Conservation (phyloP, 257 asterid species). For the Orobanche coerulescens region DNA sequence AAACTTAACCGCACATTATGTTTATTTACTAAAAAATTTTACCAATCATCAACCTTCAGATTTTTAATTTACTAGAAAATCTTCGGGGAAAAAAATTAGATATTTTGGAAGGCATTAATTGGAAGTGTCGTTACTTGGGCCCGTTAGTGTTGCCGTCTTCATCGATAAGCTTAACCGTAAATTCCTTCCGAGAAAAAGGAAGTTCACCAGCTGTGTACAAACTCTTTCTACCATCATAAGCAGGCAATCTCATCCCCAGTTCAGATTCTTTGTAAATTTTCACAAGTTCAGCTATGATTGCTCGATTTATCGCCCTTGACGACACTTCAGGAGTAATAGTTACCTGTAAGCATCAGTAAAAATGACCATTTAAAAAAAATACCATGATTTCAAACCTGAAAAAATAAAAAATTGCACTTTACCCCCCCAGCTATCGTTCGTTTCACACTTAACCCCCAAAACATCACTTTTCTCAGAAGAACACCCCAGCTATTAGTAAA, state of each 20-base stretch:
- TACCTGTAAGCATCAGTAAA: conserved; percentile 44
- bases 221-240: conserved; percentile 91
- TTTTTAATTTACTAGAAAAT: too few relatives aligned
- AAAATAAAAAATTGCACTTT: too few relatives aligned
- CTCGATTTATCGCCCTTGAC: conserved; percentile 76
- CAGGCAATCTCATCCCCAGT: conserved; percentile 85
- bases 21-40: neutral
- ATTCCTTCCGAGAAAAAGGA: conserved; percentile 90
- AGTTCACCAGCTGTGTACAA: conserved; percentile 97
- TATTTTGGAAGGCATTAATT: neutral
- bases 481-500: too few relatives aligned
- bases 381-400: too few relatives aligned
- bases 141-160: conserved; percentile 72
- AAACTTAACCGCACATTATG: neutral
- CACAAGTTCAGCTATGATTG: conserved; percentile 79
- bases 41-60: too few relatives aligned
- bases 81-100: neutral
- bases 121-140: conserved; percentile 56
- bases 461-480: too few relatives aligned
- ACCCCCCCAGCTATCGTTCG: too few relatives aligned
- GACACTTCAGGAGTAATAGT: conserved; percentile 90
- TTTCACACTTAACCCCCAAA: too few relatives aligned
- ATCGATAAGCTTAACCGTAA: conserved; percentile 65
- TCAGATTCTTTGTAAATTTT: conserved; percentile 78
- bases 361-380: neutral